Base-by-base conservation (phyloP, 225 moss, liverwort and hornwort species). In the Marchantia polymorpha region DNA sequence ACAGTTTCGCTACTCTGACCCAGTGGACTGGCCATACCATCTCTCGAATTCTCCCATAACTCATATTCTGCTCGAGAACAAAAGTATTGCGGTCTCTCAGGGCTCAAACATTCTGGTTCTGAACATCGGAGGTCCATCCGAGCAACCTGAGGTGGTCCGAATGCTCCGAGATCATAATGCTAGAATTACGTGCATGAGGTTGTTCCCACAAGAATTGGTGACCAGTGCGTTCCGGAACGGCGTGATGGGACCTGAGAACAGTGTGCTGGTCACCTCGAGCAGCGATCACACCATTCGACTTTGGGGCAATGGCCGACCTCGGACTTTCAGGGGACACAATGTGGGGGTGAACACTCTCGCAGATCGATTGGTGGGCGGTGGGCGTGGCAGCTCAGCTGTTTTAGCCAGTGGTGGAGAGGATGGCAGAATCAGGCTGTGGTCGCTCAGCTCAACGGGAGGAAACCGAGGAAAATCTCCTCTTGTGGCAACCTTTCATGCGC, bases 331-430 rank as follows among this genome's bases (percentile, higher is more conserved):
- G 80, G 92, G 90, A 61, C 91, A 91, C 71, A 80, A 83, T 84
- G 89, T 89, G 26, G 88, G 85, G 78, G 91, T 92, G 76, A 91
- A 67, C 84, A 91, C 86, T 20, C 92, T 92, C 74, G 89, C 89
- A 63, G 89, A 92, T 87, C 85, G 87, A 64, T 80, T 91, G 75
- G 70, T 92, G 77, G 92, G 89, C 27, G 92, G 89, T 23, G 87
- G 84, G 56, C 85, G 85, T 79, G 86, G 83, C 52, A 87, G 87
- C 71, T 73, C 84, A 70, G 85, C 87, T 69, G 91, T 92, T 66
- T 81, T 92, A 79, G 92, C 92, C 77, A 92, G 89, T 86, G 92
- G 92, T 55, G 91, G 92, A 69, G 83, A 84, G 79, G 91, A 92
- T 86, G 91, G 92, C 15, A 92, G 89, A 31, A 84, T 91, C 22